Evolutionary conservation across 2,329 filamentous ascomycete genomes (phyloP), one percentile per base, ranked within the genome.

Genomic region (Fusarium goolgardi): DNA sequence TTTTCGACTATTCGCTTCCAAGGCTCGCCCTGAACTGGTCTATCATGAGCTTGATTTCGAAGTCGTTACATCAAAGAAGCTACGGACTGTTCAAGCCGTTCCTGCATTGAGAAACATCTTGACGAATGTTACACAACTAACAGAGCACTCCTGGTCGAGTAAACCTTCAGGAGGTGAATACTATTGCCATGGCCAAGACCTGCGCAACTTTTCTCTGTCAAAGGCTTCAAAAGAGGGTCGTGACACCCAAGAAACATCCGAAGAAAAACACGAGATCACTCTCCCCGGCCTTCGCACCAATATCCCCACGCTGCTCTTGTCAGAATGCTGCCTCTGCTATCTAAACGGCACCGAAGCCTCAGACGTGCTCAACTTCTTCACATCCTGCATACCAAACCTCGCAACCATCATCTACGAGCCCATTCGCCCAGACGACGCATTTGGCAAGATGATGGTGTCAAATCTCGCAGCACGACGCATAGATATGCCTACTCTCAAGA

Each of bases 41-140:
- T 99, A 98, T 78, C 94, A 98, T 78, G 96, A 99, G 78, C 83
- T 99, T 58, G 96, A 99, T 78, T 98, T 98, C 73, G 85, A 91
- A 1, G 79, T 85, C 23, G 94, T 94, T 55, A 90, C 88, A n/a
- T 76, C 81, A 4, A 84, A 85, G 41, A 97, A 95, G 79, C 84
- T 91, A 43, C 78, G 78, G 53, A 80, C 81, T 5, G 80, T 85
- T 9, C 78, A 86, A 71, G 81, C 84, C 25, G 82, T 84, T 0
- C 80, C 83, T 0, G 59, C 63, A 3, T 74, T 86, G 39, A 75
- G 78, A 15, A 71, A 70, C 3, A 75, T 84, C 29, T 73, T 87
- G 6, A 71, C 76, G 6, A 71, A 79, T 7, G 72, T 79, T 11
- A 75, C 78, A 10, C 69, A 75, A 31, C 69, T 64, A 34, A 47